Evolutionary conservation across 768 basidiomycete species (phyloP).

Genomic region (Postia placenta): DNA sequence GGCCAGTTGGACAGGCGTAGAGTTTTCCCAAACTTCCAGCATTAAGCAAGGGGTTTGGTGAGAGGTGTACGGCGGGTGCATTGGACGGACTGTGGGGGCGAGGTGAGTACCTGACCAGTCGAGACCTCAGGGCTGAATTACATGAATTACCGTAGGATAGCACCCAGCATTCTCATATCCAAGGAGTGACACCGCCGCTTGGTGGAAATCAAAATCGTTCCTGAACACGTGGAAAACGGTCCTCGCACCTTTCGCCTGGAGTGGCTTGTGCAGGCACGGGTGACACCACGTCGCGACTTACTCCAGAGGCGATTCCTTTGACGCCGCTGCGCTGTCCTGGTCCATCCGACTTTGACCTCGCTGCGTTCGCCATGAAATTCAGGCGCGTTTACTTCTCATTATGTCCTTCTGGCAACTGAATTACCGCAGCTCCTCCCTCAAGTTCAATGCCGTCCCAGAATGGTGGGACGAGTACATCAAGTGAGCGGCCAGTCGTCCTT

Average conservation of each 20-base stretch:
- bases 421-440: conserved; percentile 62
- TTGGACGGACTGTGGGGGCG: no score
- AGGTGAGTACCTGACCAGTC: no score
- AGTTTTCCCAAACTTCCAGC: no score
- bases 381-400: conserved; percentile 33
- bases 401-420: background rate
- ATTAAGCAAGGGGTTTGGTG: no score
- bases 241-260: background rate
- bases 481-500: conserved; percentile 37
- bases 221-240: background rate
- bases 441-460: conserved; percentile 87
- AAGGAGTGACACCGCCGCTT: no score
- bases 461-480: conserved; percentile 93
- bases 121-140: no score
- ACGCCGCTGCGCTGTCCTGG: conserved; percentile 14
- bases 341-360: conserved; percentile 12
- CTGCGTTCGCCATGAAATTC: conserved; percentile 47
- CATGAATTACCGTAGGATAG: no score
- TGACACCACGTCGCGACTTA: conserved; percentile 6
- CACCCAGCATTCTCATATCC: no score
- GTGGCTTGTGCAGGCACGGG: background rate
- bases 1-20: no score
- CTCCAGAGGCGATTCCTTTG: conserved; percentile 21
- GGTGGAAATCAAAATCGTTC: no score
- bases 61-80: no score